A percentile compares a stretch with the other conserved stretches of the same genome.
These are phyloP conservation scores for Glomus cerebriforme DNA, from an alignment of 192 early-diverging fungal genomes.

Conservation along the genomic window DNA sequence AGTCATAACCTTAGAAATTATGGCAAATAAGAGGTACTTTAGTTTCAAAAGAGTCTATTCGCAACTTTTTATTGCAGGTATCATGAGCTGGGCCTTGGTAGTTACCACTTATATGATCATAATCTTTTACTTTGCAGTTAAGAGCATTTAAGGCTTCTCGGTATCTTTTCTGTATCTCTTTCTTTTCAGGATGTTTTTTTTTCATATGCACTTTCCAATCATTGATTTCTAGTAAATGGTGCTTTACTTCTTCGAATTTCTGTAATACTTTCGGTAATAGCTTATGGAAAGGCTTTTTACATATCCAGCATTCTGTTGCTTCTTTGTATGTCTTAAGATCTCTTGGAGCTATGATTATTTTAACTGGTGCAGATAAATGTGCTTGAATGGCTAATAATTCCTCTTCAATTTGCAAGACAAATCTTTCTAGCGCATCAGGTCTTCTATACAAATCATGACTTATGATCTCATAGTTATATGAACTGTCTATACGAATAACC, in stretches of 20 bases:
- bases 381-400: no score
- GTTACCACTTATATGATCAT: constrained; percentile 7
- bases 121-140: constrained; percentile 14
- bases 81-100: constrained; percentile 6
- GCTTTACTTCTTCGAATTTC: constrained; percentile 16
- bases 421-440: not conserved
- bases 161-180: not conserved
- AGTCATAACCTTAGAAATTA: no score
- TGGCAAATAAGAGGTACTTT: no score
- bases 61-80: constrained; percentile 24
- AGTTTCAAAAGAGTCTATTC: constrained; percentile 6
- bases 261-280: not conserved
- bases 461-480: not conserved
- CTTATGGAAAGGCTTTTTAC: no score
- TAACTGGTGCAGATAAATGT: no score
- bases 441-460: constrained; percentile 9
- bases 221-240: constrained; percentile 10
- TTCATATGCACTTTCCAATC: constrained; percentile 3
- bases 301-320: no score
- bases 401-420: no score
- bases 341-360: no score
- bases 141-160: constrained; percentile 3
- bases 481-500: not conserved
- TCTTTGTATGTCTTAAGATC: no score
- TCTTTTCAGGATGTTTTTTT: constrained; percentile 18